Evolutionary conservation across 768 basidiomycete species (phyloP).

Genomic region (Boletus bicolor): DNA sequence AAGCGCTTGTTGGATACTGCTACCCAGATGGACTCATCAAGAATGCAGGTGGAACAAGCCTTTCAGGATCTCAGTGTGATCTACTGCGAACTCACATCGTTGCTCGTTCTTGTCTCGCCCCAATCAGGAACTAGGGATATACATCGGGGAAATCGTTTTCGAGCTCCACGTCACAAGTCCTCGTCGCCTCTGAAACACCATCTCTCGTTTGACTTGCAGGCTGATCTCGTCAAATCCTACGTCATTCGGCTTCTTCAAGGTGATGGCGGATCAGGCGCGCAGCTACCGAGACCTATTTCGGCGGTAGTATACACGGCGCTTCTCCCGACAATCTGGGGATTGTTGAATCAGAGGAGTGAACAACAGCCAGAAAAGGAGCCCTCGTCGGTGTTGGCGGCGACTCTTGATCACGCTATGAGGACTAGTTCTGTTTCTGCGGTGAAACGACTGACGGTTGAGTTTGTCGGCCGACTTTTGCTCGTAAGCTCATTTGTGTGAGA

Average conservation of each 20-base stretch:
- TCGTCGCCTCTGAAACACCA: conserved; percentile 15
- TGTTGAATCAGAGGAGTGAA: conserved; percentile 50
- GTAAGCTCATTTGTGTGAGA: conserved; percentile 39
- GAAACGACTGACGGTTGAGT: conserved; percentile 70
- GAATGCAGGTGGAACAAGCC: conserved; percentile 54
- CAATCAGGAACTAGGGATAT: conserved; percentile 9
- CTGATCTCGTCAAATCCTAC: conserved; percentile 55
- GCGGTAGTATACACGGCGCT: conserved; percentile 60
- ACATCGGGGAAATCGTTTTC: conserved; percentile 9
- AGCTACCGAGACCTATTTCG: conserved; percentile 51
- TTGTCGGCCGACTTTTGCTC: conserved; percentile 66
- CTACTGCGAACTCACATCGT: conserved; percentile 73
- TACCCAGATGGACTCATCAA: conserved; percentile 4
- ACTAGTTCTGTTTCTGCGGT: conserved; percentile 56
- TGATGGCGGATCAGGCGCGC: conserved; percentile 38
- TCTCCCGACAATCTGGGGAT: conserved; percentile 75
- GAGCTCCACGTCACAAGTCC: conserved; percentile 13
- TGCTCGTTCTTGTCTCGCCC: conserved; percentile 45
- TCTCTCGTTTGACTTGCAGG: conserved; percentile 37
- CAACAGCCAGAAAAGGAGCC: conserved; percentile 15
- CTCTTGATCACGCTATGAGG: conserved; percentile 63
- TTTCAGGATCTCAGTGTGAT: conserved; percentile 72
- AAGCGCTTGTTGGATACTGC: background rate
- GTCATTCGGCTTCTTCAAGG: conserved; percentile 57
- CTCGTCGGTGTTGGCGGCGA: conserved; percentile 44